Base-by-base conservation (phyloP, 2,329 filamentous ascomycete genomes). In the Knufia petricola region DNA sequence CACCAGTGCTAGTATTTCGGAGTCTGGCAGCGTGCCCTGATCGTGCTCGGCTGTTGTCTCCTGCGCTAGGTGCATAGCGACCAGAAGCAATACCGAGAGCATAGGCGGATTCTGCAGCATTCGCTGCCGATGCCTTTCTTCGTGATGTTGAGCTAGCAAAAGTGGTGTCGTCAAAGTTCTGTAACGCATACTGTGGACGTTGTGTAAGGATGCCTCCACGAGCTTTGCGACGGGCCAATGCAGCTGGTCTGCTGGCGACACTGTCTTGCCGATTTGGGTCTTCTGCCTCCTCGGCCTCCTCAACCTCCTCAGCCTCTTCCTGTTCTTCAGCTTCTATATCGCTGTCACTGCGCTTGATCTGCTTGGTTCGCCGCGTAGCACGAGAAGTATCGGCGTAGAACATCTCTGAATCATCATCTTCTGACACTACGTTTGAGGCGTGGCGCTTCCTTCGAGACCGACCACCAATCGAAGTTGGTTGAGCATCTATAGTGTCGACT, bases 371-470 rank as follows among this genome's bases (percentile, higher is more conserved):
- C 12, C 32, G 43, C 21, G 17, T 46, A 8, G 43, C 31, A 12
- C 3, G 9, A 24, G 43, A 46, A 21, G 43, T 36, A 21, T 46
- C 43, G 20, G 30, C 15, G 20, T 34, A 46, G 20, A 46, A 46
- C 30, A 46, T 12, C 4, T 20, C 24, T 44, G 24, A 23, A 19
- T 20, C 41, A 7, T 31, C 26, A 17, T 41, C 7, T 6, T 26
- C 23, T 26, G 20, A 12, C 13, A 12, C 3, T 2, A 8, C 26
- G 28, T 15, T 26, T 17, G 28, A 15, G 24, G 41, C 41, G 2
- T 30, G 12, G 3, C 41, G 41, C 41, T 44, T 44, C n/a, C 17
- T 8, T 31, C 13, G 41, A 6, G 23, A 26, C 24, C 24, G 8
- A 32, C n/a, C 28, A 21, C 19, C 17, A 17, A 6, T 7, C 2